phyloP scores from a whole-genome alignment of 495 filamentous ascomycete species.

The Trichoderma virens region DNA sequence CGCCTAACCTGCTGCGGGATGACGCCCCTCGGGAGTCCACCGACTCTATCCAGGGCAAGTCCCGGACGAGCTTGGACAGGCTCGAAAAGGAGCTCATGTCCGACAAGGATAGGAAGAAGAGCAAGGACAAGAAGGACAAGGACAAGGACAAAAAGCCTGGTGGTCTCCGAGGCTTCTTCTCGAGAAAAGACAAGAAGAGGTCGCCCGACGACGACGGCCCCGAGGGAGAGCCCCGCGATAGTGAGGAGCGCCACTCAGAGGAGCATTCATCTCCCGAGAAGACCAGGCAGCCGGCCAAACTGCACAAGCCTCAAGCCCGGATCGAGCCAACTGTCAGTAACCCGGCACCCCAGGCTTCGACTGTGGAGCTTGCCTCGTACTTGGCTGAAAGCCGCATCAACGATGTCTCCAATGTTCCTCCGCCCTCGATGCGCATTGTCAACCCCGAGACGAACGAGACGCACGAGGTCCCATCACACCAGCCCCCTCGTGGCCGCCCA shows the following conservation, averaged over 20 bases:
- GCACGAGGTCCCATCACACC: conserved; percentile 29
- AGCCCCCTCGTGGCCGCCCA: conserved; percentile 19
- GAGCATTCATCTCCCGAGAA: conserved; percentile 33
- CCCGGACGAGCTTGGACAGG: conserved; percentile 47
- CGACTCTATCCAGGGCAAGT: conserved; percentile 55
- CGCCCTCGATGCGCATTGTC: conserved; percentile 54
- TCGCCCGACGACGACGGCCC: conserved; percentile 58
- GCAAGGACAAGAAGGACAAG: conserved; percentile 63
- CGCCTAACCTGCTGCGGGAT: conserved; percentile 87
- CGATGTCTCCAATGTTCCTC: conserved; percentile 36
- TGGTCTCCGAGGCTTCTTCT: conserved; percentile 92
- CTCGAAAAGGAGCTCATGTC: conserved; percentile 40
- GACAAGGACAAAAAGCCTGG: conserved; percentile 87
- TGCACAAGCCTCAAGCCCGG: conserved; percentile 62
- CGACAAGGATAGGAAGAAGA: conserved; percentile 44
- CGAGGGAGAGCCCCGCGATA: conserved; percentile 34
- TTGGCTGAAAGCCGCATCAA: conserved; percentile 33
- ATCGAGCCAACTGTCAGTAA: conserved; percentile 45
- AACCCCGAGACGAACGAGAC: conserved; percentile 42
- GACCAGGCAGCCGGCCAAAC: conserved; percentile 44
- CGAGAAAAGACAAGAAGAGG: conserved; percentile 82
- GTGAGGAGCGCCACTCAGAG: conserved; percentile 33
- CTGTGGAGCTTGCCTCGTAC: conserved; percentile 23
- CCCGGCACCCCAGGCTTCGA: conserved; percentile 25
- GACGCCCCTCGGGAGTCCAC: conserved; percentile 54